Evolutionary conservation across 2,329 filamentous ascomycete species (phyloP).

Genomic region (Fusarium sp.): DNA sequence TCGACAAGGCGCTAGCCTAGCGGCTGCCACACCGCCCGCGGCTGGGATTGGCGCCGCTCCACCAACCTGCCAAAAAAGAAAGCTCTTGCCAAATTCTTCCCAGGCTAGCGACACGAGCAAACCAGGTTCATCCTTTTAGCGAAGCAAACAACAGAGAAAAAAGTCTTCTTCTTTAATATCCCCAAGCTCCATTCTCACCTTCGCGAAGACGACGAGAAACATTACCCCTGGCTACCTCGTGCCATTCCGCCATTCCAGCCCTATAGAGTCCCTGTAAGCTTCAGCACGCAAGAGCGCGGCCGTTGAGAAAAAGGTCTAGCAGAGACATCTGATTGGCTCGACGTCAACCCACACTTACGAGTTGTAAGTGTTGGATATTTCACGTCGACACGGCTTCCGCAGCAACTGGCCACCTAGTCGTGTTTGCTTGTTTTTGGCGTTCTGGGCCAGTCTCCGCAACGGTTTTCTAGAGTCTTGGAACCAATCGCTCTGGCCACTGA

Average conservation of each 20-base stretch:
- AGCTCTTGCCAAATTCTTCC: constrained; percentile 30
- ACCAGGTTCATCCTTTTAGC: constrained; percentile 21
- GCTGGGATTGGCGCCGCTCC: constrained; percentile 37
- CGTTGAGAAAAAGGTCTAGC: constrained; percentile 5
- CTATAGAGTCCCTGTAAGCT: constrained; percentile 11
- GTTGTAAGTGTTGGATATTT: constrained; percentile 30
- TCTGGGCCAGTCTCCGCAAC: constrained; percentile 13
- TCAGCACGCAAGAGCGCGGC: constrained; percentile 12
- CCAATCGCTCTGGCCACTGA: constrained; percentile 9
- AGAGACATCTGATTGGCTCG: constrained; percentile 19
- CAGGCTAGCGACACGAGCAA: constrained; percentile 1
- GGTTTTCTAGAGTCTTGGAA: constrained; percentile 3
- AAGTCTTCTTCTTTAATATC: constrained; percentile 21
- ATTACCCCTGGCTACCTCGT: neutral
- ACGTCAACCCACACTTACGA: neutral
- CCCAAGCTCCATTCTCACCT: neutral
- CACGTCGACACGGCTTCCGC: constrained; percentile 3
- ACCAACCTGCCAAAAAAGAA: constrained; percentile 35
- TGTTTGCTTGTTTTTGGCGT: constrained; percentile 33
- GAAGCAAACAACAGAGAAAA: constrained; percentile 27
- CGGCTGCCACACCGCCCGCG: constrained; percentile 44
- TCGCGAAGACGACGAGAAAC: constrained; percentile 6
- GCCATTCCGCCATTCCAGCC: constrained; percentile 5
- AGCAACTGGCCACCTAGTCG: constrained; percentile 2
- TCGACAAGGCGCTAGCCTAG: constrained; percentile 26